phyloP scores from a whole-genome alignment of 176 grass and related monocot species.

The Dendrocalamus sinicus region DNA sequence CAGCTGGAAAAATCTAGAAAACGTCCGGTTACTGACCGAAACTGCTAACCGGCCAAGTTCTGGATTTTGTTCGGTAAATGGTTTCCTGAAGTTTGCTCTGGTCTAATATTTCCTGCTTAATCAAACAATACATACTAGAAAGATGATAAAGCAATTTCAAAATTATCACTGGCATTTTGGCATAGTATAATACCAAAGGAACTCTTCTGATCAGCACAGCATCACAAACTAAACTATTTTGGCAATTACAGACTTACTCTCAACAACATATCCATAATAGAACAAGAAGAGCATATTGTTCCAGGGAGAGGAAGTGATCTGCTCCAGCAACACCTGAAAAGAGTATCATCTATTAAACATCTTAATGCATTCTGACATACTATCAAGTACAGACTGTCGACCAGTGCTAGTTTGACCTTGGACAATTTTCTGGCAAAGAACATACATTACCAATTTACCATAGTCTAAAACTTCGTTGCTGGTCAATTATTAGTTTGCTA shows the following conservation, averaged over 20 bases:
- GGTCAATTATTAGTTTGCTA: slow-evolving; percentile 13
- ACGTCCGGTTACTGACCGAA: background rate
- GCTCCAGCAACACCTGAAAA: slow-evolving; percentile 82
- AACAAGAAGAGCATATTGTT: slow-evolving; percentile 85
- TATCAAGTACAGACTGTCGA: background rate
- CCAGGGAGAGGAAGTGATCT: slow-evolving; percentile 79
- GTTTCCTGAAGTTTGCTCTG: background rate
- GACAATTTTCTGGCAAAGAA: background rate
- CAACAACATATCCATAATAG: slow-evolving; percentile 88
- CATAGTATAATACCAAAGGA: background rate
- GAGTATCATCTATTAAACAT: slow-evolving; percentile 36
- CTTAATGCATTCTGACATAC: background rate
- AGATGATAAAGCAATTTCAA: background rate
- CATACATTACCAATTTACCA: background rate
- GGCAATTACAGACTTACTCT: slow-evolving; percentile 70
- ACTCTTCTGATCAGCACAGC: background rate
- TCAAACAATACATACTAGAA: background rate
- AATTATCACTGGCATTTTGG: background rate
- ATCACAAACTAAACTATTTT: background rate
- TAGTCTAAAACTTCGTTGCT: background rate
- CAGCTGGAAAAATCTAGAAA: background rate
- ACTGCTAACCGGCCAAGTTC: background rate
- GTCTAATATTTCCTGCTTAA: background rate
- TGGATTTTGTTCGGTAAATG: background rate
- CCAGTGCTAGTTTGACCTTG: background rate